Evolutionary conservation across 306 rosid genomes (phyloP).

Genomic region (Fragaria vesca): DNA sequence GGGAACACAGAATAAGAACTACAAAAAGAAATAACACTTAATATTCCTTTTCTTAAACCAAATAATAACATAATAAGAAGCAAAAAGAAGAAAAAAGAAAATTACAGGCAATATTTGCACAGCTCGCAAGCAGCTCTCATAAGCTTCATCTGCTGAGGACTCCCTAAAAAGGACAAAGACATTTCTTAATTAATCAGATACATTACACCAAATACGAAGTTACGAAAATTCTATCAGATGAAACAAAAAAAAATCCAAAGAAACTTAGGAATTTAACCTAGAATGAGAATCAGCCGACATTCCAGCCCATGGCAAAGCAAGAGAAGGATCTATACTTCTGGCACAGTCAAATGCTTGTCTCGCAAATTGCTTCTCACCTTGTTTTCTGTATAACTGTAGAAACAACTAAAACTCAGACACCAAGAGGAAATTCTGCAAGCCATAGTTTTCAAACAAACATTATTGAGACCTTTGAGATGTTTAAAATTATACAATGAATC

Average conservation of each 20-base stretch:
- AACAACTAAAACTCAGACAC: constrained; percentile 15
- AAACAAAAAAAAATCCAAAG: background rate
- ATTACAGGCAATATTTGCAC: constrained; percentile 84
- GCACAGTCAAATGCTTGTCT: constrained; percentile 82
- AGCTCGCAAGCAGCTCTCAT: constrained; percentile 86
- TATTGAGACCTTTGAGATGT: background rate
- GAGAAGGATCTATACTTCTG: constrained; percentile 91
- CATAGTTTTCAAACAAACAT: background rate
- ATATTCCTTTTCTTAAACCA: background rate
- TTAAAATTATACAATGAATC: background rate
- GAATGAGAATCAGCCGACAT: constrained; percentile 72
- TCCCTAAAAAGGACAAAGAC: constrained; percentile 38
- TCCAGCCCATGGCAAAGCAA: constrained; percentile 97
- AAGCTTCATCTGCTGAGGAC: constrained; percentile 69
- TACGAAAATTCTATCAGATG: background rate
- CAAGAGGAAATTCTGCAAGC: background rate
- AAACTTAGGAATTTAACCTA: constrained; percentile 41
- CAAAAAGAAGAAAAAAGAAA: constrained; percentile 20
- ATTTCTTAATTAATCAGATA: constrained; percentile 19
- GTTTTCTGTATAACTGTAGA: constrained; percentile 66
- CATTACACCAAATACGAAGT: constrained; percentile 4
- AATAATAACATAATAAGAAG: background rate
- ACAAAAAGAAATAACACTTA: background rate
- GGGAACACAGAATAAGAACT: background rate
- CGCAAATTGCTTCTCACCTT: constrained; percentile 65